Conservation (phyloP, 1,284 basidiomycete genomes). For the Cryptococcus sp. region DNA sequence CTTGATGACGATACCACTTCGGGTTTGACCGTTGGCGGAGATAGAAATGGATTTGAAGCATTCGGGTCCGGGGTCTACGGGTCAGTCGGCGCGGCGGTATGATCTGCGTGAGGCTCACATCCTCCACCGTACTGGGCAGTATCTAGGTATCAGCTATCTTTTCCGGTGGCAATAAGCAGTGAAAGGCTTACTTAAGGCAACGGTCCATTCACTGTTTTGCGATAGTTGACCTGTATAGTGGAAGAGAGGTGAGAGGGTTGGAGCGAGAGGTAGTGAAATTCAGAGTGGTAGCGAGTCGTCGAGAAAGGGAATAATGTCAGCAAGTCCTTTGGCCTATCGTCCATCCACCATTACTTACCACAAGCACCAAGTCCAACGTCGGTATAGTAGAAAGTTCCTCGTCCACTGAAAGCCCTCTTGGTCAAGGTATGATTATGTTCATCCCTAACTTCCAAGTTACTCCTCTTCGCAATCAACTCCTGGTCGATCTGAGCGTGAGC, state of each 20-base stretch:
- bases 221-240: constrained; percentile 10
- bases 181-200: constrained; percentile 19
- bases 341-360: constrained; percentile 8
- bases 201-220: constrained; percentile 22
- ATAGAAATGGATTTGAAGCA: constrained; percentile 56
- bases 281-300: not conserved
- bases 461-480: not conserved
- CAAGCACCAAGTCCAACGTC: constrained; percentile 27
- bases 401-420: constrained; percentile 10
- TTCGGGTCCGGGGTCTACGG: constrained; percentile 42
- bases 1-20: constrained; percentile 48
- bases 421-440: constrained; percentile 8
- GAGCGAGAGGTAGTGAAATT: not conserved
- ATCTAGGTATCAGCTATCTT: not conserved
- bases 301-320: not conserved
- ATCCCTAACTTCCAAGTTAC: not conserved
- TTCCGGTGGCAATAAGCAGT: not conserved
- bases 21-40: constrained; percentile 52
- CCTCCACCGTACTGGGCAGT: constrained; percentile 34
- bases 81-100: not conserved
- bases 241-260: not conserved
- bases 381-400: constrained; percentile 24
- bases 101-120: constrained; percentile 11
- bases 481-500: not conserved
- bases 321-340: not conserved